Evolutionary conservation across 129 eudicot genomes (phyloP), one percentile per base, ranked within the genome.

Genomic region (Glebionis coronaria): DNA sequence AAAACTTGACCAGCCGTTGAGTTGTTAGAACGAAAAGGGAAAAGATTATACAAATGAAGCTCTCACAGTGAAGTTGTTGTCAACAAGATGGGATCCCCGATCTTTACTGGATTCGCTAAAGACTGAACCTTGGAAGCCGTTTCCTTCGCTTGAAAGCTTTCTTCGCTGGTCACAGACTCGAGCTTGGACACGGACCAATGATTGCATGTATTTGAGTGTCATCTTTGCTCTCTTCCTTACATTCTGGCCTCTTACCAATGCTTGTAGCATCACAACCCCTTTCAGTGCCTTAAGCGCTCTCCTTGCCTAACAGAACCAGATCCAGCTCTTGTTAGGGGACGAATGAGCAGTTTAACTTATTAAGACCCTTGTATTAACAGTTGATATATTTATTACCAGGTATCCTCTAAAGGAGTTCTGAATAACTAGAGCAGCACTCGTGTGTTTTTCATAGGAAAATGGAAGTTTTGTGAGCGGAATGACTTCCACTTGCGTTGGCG

Each of bases 141-240:
- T 68, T 86, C 97, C 97, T 58, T 90, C 97, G 7, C 82, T 75
- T 35, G 97, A 90, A 94, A 90, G 74, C 9, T 94, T 81, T 15
- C 83, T 94, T n/a, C 86, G 97, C 9, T 94, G 95, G 44, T 94
- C 97, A 63, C 97, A 69, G 35, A 90, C 82, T 46, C 97, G 78
- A 28, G 97, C 97, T 74, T 90, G 97, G 0, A 90, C 95, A 5
- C 97, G 85, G 59, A 90, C 97, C 65, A 90, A 81, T 18, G 97
- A 95, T 61, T 90, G 97, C 97, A 90, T 90, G 69, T 95, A 90
- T 79, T 90, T 82, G 2, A 90, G 82, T 28, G 97, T 90, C 15
- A 90, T 95, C 9, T 95, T 95, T 38, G 97, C 97, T 52, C 86
- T 95, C 45, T 90, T 90, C 40, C 97, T 53, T 15, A 86, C 97